Evolutionary conservation across 768 basidiomycete species (phyloP).

Genomic region (Auricularia heimuer): DNA sequence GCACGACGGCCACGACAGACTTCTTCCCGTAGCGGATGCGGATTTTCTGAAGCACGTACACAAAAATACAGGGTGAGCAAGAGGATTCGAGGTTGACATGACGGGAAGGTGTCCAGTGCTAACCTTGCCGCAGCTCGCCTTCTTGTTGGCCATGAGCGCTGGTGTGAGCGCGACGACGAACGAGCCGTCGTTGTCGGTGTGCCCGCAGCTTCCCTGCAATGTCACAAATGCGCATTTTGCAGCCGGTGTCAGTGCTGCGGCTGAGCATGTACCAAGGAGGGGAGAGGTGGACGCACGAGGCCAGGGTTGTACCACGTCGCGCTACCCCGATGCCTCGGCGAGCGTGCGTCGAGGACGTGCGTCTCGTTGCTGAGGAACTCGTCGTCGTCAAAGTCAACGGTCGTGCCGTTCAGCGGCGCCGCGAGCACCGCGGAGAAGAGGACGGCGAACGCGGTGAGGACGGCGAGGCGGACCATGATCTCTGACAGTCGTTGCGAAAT

Average conservation of each 20-base stretch:
- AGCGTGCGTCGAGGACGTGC: neutral
- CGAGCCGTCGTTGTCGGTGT: neutral
- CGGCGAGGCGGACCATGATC: neutral
- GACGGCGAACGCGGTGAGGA: neutral
- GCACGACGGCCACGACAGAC: neutral
- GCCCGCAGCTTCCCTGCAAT: neutral
- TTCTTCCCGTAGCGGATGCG: neutral
- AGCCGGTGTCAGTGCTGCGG: neutral
- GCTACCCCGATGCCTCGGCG: neutral
- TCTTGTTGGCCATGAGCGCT: neutral
- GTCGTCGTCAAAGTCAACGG: neutral
- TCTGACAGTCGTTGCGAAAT: neutral
- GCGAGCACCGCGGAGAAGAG: neutral
- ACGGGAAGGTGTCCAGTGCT: neutral
- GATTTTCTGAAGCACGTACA: neutral
- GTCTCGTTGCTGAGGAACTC: neutral
- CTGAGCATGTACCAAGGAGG: neutral
- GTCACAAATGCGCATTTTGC: too few relatives aligned
- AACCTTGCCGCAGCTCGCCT: neutral
- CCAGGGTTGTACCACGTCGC: neutral
- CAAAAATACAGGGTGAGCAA: neutral
- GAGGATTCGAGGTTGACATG: neutral
- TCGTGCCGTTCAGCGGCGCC: neutral
- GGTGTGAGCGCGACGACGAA: neutral
- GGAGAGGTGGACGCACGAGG: neutral